A percentile compares a stretch with the other conserved stretches of the same genome.
phyloP scores from a whole-genome alignment of 2,329 filamentous ascomycete species.

The Exutisphaerella laricina region DNA sequence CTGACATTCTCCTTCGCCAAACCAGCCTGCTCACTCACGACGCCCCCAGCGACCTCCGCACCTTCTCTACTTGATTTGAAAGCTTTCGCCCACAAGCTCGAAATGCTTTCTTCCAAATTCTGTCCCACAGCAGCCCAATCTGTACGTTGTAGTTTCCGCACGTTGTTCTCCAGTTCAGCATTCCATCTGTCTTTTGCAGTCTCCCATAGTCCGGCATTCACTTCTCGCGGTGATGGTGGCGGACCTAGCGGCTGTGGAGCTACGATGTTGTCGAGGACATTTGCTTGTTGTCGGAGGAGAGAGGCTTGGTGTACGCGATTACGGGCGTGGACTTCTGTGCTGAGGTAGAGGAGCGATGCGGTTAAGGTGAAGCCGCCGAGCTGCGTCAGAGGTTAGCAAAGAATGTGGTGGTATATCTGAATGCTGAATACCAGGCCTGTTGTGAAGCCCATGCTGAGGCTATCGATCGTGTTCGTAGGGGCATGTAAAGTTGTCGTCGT shows the following conservation, averaged over 20 bases:
- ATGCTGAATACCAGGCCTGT: constrained; percentile 43
- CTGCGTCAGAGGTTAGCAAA: constrained; percentile 25
- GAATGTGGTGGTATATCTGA: no score
- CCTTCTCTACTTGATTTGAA: constrained; percentile 23
- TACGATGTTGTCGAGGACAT: constrained; percentile 40
- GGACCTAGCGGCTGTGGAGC: constrained; percentile 39
- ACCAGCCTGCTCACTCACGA: constrained; percentile 1
- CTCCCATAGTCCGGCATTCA: constrained; percentile 39
- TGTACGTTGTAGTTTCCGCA: constrained; percentile 40
- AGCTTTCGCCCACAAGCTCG: constrained; percentile 30
- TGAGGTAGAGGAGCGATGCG: constrained; percentile 39
- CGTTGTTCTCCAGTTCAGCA: constrained; percentile 39
- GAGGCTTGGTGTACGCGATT: constrained; percentile 43
- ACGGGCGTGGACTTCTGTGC: constrained; percentile 39
- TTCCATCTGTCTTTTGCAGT: constrained; percentile 49
- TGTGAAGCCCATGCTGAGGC: constrained; percentile 44
- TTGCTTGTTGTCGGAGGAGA: constrained; percentile 43
- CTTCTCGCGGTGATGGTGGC: constrained; percentile 36
- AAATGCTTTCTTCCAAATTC: constrained; percentile 38
- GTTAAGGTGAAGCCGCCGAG: constrained; percentile 49
- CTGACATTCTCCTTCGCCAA: constrained; percentile 1
- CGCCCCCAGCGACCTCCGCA: constrained; percentile 10
- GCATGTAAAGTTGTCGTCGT: constrained; percentile 1
- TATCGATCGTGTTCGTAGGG: no score
- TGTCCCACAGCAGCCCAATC: constrained; percentile 39